Evolutionary conservation across 225 moss, liverwort and hornwort species (phyloP).

Genomic region (Asterella californica): DNA sequence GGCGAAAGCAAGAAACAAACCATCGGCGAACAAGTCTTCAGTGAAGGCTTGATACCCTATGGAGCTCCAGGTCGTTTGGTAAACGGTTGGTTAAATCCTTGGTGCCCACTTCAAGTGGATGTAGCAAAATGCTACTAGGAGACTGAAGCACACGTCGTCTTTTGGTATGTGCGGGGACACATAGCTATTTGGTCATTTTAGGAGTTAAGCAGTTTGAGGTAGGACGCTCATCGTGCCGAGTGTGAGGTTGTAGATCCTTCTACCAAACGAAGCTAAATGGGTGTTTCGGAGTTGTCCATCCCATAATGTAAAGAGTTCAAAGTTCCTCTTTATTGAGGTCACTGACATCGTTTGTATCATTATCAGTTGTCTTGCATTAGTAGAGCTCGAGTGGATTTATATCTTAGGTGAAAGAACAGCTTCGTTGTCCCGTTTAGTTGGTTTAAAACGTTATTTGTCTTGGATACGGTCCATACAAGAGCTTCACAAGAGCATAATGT

Average conservation of each 20-base stretch:
- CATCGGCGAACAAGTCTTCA: constrained; percentile 58
- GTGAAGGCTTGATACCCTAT: constrained; percentile 45
- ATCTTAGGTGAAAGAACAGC: too few relatives aligned
- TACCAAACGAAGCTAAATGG: neutral
- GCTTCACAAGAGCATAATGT: too few relatives aligned
- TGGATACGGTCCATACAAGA: too few relatives aligned
- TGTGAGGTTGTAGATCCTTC: constrained; percentile 9
- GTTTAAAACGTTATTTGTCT: too few relatives aligned
- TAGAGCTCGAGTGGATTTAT: too few relatives aligned
- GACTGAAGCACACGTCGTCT: neutral
- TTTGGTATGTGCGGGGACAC: neutral
- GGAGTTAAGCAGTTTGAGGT: neutral
- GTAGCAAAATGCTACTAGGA: neutral
- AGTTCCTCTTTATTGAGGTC: constrained; percentile 17
- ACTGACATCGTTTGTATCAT: neutral
- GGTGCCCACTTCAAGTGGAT: constrained; percentile 12
- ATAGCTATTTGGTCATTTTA: constrained; percentile 4
- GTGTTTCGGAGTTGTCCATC: neutral
- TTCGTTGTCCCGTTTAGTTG: too few relatives aligned
- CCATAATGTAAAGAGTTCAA: constrained; percentile 9
- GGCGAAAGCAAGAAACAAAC: constrained; percentile 50
- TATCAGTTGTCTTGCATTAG: too few relatives aligned
- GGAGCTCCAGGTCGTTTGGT: neutral
- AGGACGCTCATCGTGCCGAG: neutral
- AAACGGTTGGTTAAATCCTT: neutral